Conservation (phyloP, 495 filamentous ascomycete genomes). For the Xylaria bambusicola region DNA sequence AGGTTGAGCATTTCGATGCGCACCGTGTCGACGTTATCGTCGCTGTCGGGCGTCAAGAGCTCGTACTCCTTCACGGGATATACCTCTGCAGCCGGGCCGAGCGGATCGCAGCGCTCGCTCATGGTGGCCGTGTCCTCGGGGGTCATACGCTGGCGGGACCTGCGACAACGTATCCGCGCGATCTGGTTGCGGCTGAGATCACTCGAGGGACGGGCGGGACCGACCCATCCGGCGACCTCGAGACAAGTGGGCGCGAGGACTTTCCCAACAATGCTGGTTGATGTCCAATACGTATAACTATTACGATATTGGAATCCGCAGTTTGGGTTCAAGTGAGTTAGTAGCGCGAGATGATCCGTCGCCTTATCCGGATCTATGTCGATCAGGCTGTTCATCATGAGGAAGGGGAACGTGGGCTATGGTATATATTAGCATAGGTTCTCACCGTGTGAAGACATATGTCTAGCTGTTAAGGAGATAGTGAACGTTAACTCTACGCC, state of each 20-base stretch:
- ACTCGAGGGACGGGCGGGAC: constrained; percentile 61
- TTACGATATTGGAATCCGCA: constrained; percentile 72
- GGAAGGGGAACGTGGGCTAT: constrained; percentile 62
- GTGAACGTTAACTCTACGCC: too few species aligned
- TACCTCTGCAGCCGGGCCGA: constrained; percentile 57
- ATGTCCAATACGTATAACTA: constrained; percentile 70
- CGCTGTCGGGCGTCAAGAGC: constrained; percentile 51
- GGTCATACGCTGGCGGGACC: constrained; percentile 42
- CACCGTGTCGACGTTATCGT: constrained; percentile 60
- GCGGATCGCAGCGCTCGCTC: constrained; percentile 62
- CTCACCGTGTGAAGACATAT: background rate
- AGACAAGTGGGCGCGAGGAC: constrained; percentile 75
- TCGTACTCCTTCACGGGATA: constrained; percentile 66
- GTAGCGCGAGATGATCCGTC: constrained; percentile 58
- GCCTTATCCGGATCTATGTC: constrained; percentile 66
- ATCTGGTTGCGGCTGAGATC: constrained; percentile 65
- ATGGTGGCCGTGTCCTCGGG: constrained; percentile 60
- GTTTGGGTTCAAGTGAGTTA: constrained; percentile 62
- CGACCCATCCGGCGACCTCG: constrained; percentile 69
- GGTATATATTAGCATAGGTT: constrained; percentile 16
- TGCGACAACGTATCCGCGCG: constrained; percentile 58
- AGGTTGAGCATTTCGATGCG: constrained; percentile 66
- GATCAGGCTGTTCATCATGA: constrained; percentile 71
- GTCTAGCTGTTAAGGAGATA: background rate
- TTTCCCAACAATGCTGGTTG: constrained; percentile 68